Evolutionary conservation across 2,329 filamentous ascomycete species (phyloP), one percentile per base, ranked within the genome.

Genomic region (Ceratocystis huliohia): DNA sequence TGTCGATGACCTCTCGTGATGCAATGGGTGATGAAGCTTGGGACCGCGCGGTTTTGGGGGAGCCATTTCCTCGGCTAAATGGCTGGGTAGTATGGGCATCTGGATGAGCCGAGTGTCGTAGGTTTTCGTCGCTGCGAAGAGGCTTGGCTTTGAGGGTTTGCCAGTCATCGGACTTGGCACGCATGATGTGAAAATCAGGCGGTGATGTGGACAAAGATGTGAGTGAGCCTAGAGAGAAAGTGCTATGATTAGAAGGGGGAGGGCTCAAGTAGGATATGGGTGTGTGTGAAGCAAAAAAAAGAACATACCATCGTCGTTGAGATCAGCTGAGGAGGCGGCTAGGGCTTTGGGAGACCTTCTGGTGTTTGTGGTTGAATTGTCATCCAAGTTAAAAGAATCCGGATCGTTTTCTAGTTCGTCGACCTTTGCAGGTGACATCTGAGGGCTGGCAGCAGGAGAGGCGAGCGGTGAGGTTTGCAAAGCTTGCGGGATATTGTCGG

Each of bases 391-490:
- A 37, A 64, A 65, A 5, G 66, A 48, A 20, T 70, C 73, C 3
- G 72, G 65, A 25, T 68, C 66, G n/a, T 65, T 64, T 13, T 50
- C 33, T 4, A 53, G 25, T 6, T 28, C 1, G 69, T 63, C 45
- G 70, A 69, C 57, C 41, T 74, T 68, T 45, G 75, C 76, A 68
- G 74, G 74, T 67, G 76, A 73, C 50, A 88, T 78, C n/a, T 85
- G 84, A 22, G 94, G 94, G 73, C 92, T 96, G 65, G 84, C 84
- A n/a, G 85, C 88, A 4, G 94, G 94, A 28, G 92, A 96, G 64
- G 95, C 89, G 64, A 97, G 80, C 44, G 94, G 94, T 61, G 93
- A 97, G 0, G 94, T 99, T 77, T 97, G 94, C 73, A 97, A 79
- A 66, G 88, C 90, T 74, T 89, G 88, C n/a, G 94, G 94, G 68